Evolutionary conservation across 2,329 filamentous ascomycete species (phyloP), one percentile per base, ranked within the genome.

Genomic region (Colletotrichum sp.): DNA sequence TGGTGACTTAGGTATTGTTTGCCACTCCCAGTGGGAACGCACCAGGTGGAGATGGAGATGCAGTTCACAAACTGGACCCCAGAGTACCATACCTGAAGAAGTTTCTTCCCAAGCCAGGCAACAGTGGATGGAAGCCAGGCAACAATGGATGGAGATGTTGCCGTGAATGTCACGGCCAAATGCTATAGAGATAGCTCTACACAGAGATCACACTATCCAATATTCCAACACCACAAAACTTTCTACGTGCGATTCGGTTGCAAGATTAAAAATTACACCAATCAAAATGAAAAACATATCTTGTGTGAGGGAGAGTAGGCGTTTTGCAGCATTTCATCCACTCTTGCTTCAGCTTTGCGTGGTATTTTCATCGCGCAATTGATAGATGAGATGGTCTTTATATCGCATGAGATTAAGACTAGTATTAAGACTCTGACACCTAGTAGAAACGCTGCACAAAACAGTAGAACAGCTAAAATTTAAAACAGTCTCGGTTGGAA

Each of bases 251-350:
- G n/a, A 4, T 51, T 21, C n/a, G 21, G 12, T 12, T 24, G 43
- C 43, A 51, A 4, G 1, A 51, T 21, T 21, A 4, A 1, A 8
- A 3, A 51, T 13, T 8, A 21, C 21, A 51, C 8, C 3, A 51
- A 51, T 13, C n/a, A 51, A 6, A 51, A 1, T 13, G 6, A 8
- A 13, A 13, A 33, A 12, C 2, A 11, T 33, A 12, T 4, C 9
- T 11, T 12, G 11, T 51, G 4, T 1, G 3, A 12, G 12, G 5
- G 11, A 5, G 12, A 2, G n/a, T 24, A 8, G 43, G 2, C n/a
- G 12, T 12, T 4, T 51, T 51, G n/a, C 43, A 47, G 11, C 43
- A 47, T 21, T 47, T 47, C 13, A 47, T 2, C 43, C 3, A 21
- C 12, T 12, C n/a, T 21, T 51, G 43, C 13, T 11, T 51, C 9